Base-by-base conservation (phyloP, 805 yeast species). In the Priceomyces haplophilus region DNA sequence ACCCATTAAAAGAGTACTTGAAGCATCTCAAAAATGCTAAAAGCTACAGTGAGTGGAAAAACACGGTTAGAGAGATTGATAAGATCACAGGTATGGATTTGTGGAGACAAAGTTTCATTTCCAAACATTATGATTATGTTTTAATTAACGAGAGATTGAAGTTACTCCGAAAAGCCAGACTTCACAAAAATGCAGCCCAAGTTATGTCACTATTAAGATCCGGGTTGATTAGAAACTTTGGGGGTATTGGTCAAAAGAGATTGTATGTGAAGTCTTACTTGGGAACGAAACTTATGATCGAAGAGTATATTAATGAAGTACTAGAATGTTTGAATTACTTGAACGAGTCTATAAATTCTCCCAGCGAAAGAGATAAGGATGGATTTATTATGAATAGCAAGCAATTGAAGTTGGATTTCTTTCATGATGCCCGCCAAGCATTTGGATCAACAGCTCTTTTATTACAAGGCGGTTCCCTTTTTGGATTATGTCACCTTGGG, bases 401-500 rank as follows among this genome's bases (percentile, higher is more conserved):
- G 43, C 91, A 78, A 65, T 67, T 72, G 59, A 85, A 77, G 54
- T 72, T 78, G 49, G 89, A 78, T 62, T 88, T 86, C 61, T 89
- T 84, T 66, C 93, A 82, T 59, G 97, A 83, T 65, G 88, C 87
- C 13, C 78, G 87, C 53, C 89, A 88, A 59, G 82, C 95, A 0
- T 79, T 85, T 60, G 99, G 99, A 0, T 79, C 88, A 37, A 88
- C 98, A 0, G 97, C 97, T 0, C 69, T 93, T 43, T 79, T 91
- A 30, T 68, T 93, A 19, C 97, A 93, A 63, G 99, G 99, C 21
- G 98, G 99, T 2, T 85, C 97, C 0, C 66, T 93, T 17, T 93
- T 91, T 66, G 98, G 99, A 0, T 67, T 93, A 47, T 90, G 96
- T 54, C 99, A 93, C 61, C 59, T 93, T 27, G 99, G 99, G 1